Conservation (phyloP, 1,139 yeast species). For the Candida pseudoviswanathii region DNA sequence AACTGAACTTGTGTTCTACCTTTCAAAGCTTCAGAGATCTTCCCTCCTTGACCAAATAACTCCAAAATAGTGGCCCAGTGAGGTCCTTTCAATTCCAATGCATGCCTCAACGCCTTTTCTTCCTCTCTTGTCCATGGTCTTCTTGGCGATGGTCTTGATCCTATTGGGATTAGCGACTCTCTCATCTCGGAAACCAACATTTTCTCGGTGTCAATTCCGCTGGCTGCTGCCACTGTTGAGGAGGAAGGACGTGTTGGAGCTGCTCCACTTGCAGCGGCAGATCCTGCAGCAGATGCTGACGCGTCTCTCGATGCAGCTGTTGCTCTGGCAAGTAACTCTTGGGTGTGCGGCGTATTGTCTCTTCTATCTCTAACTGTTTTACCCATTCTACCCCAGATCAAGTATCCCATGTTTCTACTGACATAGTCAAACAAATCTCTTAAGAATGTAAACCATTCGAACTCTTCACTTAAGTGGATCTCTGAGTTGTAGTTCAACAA, state of each 20-base stretch:
- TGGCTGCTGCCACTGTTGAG: neutral
- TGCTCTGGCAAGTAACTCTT: slow-evolving; percentile 20
- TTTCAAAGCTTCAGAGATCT: slow-evolving; percentile 77
- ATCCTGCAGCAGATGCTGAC: neutral
- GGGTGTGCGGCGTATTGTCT: slow-evolving; percentile 27
- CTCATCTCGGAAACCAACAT: slow-evolving; percentile 51
- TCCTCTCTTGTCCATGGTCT: slow-evolving; percentile 89
- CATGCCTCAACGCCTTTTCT: slow-evolving; percentile 81
- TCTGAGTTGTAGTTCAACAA: slow-evolving; percentile 49
- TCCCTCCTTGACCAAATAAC: slow-evolving; percentile 90
- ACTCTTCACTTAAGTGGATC: slow-evolving; percentile 37
- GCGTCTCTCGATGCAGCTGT: neutral
- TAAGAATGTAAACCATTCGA: slow-evolving; percentile 35
- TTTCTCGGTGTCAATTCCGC: slow-evolving; percentile 26
- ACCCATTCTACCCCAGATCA: slow-evolving; percentile 70
- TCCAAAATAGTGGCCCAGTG: slow-evolving; percentile 91
- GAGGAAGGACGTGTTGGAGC: slow-evolving; percentile 4
- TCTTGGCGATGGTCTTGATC: slow-evolving; percentile 38
- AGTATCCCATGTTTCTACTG: slow-evolving; percentile 68
- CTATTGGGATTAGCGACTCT: slow-evolving; percentile 48
- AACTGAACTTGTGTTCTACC: slow-evolving; percentile 88
- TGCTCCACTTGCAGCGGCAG: neutral
- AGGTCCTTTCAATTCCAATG: slow-evolving; percentile 83
- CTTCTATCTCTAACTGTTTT: slow-evolving; percentile 25
- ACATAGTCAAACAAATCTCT: slow-evolving; percentile 79